Evolutionary conservation across 768 basidiomycete genomes (phyloP).

Genomic region (Cubamyces lactineus): DNA sequence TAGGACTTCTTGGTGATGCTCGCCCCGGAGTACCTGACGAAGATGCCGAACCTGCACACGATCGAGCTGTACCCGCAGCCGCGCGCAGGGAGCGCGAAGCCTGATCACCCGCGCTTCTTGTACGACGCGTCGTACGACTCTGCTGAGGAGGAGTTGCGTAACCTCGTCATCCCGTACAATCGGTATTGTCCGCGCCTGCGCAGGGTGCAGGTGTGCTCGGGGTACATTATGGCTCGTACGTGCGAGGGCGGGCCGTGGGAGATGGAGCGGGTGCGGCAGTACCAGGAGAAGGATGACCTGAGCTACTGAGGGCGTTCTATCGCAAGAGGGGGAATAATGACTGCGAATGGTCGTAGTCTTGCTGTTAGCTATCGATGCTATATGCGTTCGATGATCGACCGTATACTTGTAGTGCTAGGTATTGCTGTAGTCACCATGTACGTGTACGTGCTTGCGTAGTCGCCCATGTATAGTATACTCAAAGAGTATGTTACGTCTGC

Average conservation of each 20-base stretch:
- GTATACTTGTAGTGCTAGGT: not conserved
- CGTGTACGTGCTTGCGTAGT: not conserved
- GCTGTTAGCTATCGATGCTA: too few relatives aligned
- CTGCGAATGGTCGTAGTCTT: not conserved
- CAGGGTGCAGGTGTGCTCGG: slow-evolving; percentile 46
- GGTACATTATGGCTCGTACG: slow-evolving; percentile 44
- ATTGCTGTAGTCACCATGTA: not conserved
- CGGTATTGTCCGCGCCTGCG: slow-evolving; percentile 43
- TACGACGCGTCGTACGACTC: slow-evolving; percentile 28
- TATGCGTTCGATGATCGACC: too few relatives aligned
- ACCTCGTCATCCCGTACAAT: slow-evolving; percentile 49
- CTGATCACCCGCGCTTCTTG: slow-evolving; percentile 21
- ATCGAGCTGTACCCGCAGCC: slow-evolving; percentile 42
- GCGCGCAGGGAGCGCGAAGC: not conserved
- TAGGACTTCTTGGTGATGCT: slow-evolving; percentile 46
- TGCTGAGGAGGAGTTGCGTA: slow-evolving; percentile 37
- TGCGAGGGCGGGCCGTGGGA: slow-evolving; percentile 41
- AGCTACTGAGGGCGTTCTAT: slow-evolving; percentile 2
- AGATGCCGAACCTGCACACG: slow-evolving; percentile 41
- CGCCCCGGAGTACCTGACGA: slow-evolving; percentile 46
- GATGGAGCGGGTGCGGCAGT: slow-evolving; percentile 4
- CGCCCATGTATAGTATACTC: not conserved
- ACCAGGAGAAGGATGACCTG: slow-evolving; percentile 17
- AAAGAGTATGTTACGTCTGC: not conserved
- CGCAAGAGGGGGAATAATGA: too few relatives aligned